Conservation (phyloP, 768 basidiomycete genomes). For the Collybia sordida region DNA sequence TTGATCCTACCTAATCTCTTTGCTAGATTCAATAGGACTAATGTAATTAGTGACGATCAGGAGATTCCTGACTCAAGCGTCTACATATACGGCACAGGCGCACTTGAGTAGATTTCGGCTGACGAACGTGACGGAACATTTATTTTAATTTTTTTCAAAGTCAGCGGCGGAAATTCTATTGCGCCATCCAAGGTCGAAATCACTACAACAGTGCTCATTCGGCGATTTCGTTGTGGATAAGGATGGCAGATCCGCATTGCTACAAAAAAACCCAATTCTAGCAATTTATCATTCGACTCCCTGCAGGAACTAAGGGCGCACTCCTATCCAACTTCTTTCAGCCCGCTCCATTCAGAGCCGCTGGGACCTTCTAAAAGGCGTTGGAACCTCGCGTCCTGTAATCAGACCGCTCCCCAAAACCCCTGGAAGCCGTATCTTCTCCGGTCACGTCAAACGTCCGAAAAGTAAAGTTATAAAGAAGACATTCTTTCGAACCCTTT, state of each 20-base stretch:
- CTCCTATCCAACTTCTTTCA: neutral
- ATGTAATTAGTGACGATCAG: no score
- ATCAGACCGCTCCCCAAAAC: no score
- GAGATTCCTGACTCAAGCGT: no score
- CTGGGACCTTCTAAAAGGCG: neutral
- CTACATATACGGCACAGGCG: no score
- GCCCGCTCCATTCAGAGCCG: neutral
- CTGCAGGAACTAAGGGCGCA: neutral
- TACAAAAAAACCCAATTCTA: neutral
- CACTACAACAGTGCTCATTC: slow-evolving; percentile 26
- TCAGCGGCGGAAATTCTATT: slow-evolving; percentile 16
- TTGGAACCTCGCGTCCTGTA: no score
- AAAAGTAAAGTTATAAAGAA: neutral
- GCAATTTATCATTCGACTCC: neutral
- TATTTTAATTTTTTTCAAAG: slow-evolving; percentile 2
- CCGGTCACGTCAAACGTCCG: slow-evolving; percentile 2
- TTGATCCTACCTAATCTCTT: no score
- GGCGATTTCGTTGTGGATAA: neutral
- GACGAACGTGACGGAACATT: neutral
- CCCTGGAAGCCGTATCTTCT: neutral
- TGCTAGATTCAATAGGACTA: no score
- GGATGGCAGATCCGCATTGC: neutral
- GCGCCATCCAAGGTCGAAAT: slow-evolving; percentile 25
- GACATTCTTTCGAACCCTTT: neutral
- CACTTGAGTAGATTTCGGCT: no score